Base-by-base conservation (phyloP, 2,329 filamentous ascomycete species). In the Neurospora sp. region DNA sequence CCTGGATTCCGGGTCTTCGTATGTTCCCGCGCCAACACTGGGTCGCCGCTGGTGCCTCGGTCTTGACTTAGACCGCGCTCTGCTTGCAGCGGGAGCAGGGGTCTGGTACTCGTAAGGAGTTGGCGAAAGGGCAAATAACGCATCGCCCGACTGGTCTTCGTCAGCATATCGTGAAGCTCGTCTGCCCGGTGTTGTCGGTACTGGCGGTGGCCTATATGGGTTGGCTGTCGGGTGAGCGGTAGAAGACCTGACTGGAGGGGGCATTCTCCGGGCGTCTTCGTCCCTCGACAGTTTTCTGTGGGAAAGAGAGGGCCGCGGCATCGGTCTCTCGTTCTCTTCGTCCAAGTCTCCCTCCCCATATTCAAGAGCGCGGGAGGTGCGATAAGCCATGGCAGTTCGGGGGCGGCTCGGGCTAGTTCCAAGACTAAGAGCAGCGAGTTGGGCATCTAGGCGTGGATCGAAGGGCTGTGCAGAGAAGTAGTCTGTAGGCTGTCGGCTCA, bases 241-340 rank as follows among this genome's bases (percentile, higher is more conserved):
- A 75, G 80, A 39, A 76, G 77, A 40, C 76, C 79, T 66, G 76
- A 78, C 77, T 4, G 84, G 84, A 11, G 85, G 84, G 28, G 85
- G 85, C 52, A 33, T 62, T 62, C 52, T 62, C 33, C 52, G 52
- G 23, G 52, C 52, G 8, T 62, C 52, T n/a, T 62, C 52, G 52
- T 62, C 52, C 52, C 52, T 62, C 23, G 52, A 62, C 23, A 4
- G 28, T 28, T 62, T 62, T 36, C 52, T 62, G 8, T 62, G 52
- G 15, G 52, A 36, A 36, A 62, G 28, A 62, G 52, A 62, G 6
- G 52, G 52, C 28, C 52, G 52, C 23, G 52, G 28, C 84, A 86
- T 85, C 38, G 80, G 78, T 67, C 75, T 77, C 39, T 82, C 80
- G 68, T 85, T 83, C 1, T 85, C 79, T 11, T 81, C 80, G 2